These are phyloP conservation scores for Hirsutella rhossiliensis DNA, from an alignment of 2,329 filamentous ascomycete species.

Conservation along the genomic window DNA sequence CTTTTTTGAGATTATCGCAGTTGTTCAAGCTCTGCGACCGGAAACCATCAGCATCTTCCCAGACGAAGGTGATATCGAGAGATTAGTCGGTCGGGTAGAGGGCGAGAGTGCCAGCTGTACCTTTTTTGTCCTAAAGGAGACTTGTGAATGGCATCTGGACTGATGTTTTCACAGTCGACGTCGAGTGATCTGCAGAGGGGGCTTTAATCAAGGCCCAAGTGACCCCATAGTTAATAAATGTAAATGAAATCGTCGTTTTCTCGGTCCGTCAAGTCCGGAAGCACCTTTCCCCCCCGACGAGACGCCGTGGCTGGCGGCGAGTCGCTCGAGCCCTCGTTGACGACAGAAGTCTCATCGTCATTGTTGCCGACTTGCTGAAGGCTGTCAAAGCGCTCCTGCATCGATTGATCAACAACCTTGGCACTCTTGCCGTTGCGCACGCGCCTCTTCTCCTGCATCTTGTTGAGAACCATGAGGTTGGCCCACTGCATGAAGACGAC, in stretches of 20 bases:
- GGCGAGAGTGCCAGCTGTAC: no score
- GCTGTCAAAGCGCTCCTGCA: constrained; percentile 38
- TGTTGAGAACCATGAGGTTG: constrained; percentile 45
- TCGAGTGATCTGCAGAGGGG: no score
- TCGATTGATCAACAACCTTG: constrained; percentile 46
- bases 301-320: constrained; percentile 6
- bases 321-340: constrained; percentile 14
- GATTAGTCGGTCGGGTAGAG: no score
- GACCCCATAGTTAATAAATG: constrained; percentile 37
- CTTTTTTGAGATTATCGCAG: no score
- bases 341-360: constrained; percentile 2
- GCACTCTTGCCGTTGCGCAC: constrained; percentile 49
- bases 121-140: no score
- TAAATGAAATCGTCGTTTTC: constrained; percentile 60
- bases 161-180: no score
- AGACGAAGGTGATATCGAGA: no score
- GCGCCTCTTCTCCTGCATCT: constrained; percentile 38
- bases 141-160: no score
- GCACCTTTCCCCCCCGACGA: constrained; percentile 27
- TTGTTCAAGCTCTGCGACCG: no score
- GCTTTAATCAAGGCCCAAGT: no score
- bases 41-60: no score
- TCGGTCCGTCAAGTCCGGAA: constrained; percentile 50
- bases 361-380: constrained; percentile 1
- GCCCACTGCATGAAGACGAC: constrained; percentile 40